Base-by-base conservation (phyloP, 1,284 basidiomycete species). In the Ceratorhiza oryzae-sativae region DNA sequence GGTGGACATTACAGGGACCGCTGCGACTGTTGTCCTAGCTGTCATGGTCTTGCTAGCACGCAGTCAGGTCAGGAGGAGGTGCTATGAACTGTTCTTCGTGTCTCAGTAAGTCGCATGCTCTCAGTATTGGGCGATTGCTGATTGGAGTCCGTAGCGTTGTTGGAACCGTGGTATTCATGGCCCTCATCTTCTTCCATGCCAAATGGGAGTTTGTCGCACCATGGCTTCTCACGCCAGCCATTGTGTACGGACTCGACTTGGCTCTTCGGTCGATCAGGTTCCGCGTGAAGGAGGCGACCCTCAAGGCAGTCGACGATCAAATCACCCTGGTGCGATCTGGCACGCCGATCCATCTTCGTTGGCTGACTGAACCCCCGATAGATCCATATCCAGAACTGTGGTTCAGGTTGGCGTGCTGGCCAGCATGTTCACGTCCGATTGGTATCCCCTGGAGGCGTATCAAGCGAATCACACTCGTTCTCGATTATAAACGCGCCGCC, bases 161-260 rank as follows among this genome's bases (percentile, higher is more conserved):
- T 34, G 83, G 85, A 6, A 89, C 88, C 59, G 84, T 88, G 3
- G 86, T 88, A 1, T 94, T 94, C 81, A 92, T 92, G 77, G 83
- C 92, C 1, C 88, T 89, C 6, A 79, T 94, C 20, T 92, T 89
- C 76, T 93, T 94, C 78, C 93, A 94, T 77, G 92, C 92, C 34
- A 56, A 68, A 23, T 68, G 63, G 0, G 82, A 84, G 0, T 94
- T 90, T 76, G 88, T 90, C 10, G 71, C 83, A 0, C 92, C 92
- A 0, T 95, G 92, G 90, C 88, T 95, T 73, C 90, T 86, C 80
- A 88, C 91, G 0, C 89, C 91, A 0, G 80, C 93, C 20, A 90
- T 90, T 0, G 86, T 94, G 70, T 94, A 92, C 77, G 90, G 85
- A 0, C 83, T 89, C 27, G 93, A 94, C 79, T 79, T 94, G 25